These are phyloP conservation scores for Penicillium expansum DNA, from an alignment of 2,329 filamentous ascomycete species.

Conservation along the genomic window DNA sequence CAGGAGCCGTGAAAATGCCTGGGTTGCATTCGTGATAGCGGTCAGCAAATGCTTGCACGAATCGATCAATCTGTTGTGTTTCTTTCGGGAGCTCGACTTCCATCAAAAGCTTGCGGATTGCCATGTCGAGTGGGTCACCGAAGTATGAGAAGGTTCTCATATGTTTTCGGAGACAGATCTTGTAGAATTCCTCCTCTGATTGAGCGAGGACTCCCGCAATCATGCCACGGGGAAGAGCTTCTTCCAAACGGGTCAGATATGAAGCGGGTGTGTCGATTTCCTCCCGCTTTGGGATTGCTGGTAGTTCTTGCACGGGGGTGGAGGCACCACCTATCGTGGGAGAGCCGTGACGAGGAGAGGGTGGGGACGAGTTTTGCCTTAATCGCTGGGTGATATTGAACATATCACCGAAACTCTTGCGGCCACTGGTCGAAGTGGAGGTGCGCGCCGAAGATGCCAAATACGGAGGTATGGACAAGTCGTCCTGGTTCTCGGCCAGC, in stretches of 20 bases:
- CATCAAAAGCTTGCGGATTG: conserved; percentile 91
- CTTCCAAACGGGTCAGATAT: conserved; percentile 81
- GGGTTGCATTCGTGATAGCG: conserved; percentile 98
- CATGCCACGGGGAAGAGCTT: conserved; percentile 71
- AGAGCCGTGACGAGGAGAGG: conserved; percentile 65
- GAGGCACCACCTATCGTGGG: conserved; percentile 56
- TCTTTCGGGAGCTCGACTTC: conserved; percentile 94
- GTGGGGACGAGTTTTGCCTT: conserved; percentile 75
- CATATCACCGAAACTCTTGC: conserved; percentile 89
- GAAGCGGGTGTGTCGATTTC: conserved; percentile 88
- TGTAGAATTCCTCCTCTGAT: conserved; percentile 77
- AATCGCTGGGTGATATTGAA: conserved; percentile 73
- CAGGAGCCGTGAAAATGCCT: conserved; percentile 78
- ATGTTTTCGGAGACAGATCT: conserved; percentile 83
- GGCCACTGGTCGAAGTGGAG: conserved; percentile 78
- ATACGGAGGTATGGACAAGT: conserved; percentile 65
- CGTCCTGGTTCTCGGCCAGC: conserved; percentile 67
- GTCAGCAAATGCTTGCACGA: conserved; percentile 90
- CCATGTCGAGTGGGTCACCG: conserved; percentile 97
- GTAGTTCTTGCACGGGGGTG: conserved; percentile 64
- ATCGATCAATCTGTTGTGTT: conserved; percentile 95
- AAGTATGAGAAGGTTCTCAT: conserved; percentile 96
- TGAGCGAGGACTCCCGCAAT: conserved; percentile 86
- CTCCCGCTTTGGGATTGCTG: conserved; percentile 71
- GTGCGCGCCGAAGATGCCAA: conserved; percentile 59